Percentiles rank a stretch among this genome's conserved stretches.
Conservation (phyloP, 2,329 filamentous ascomycete genomes). For the Ophiocordyceps camponoti-leonardi region DNA sequence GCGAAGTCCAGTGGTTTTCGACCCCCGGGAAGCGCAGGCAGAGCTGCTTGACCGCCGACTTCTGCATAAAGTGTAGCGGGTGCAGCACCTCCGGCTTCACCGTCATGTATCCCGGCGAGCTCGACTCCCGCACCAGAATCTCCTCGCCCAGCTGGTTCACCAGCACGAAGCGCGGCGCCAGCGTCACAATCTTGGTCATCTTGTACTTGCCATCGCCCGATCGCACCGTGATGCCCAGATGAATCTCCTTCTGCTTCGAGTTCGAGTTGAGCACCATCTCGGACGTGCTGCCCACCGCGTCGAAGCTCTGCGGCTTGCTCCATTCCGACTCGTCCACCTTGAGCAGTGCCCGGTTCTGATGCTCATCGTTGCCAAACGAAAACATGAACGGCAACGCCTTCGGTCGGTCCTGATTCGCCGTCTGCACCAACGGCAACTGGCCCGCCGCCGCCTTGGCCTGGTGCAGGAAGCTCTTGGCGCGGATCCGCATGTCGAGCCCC, state of each 20-base stretch:
- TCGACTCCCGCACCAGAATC: constrained; percentile 78
- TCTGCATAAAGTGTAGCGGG: constrained; percentile 79
- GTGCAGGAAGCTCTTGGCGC: constrained; percentile 78
- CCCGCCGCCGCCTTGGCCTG: constrained; percentile 70
- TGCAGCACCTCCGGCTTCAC: constrained; percentile 64
- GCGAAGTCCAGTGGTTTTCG: constrained; percentile 94
- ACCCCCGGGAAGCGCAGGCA: constrained; percentile 86
- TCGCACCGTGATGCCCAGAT: constrained; percentile 74
- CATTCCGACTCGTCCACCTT: constrained; percentile 82
- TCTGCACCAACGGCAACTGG: constrained; percentile 42
- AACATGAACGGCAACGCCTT: constrained; percentile 91
- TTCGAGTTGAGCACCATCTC: constrained; percentile 70
- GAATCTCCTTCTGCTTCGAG: constrained; percentile 61
- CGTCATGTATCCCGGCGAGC: constrained; percentile 70
- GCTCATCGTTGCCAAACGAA: constrained; percentile 75
- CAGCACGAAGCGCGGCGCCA: constrained; percentile 81
- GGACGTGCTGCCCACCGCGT: constrained; percentile 85
- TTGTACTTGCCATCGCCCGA: constrained; percentile 97
- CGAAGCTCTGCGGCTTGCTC: constrained; percentile 97
- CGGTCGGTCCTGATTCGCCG: constrained; percentile 34
- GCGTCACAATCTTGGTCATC: constrained; percentile 84
- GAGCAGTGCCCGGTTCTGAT: constrained; percentile 74
- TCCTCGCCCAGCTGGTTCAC: constrained; percentile 87
- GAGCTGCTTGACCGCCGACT: constrained; percentile 68
- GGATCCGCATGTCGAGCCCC: constrained; percentile 71